Evolutionary conservation across 306 rosid genomes (phyloP).

Genomic region (Dicorynia guianensis): DNA sequence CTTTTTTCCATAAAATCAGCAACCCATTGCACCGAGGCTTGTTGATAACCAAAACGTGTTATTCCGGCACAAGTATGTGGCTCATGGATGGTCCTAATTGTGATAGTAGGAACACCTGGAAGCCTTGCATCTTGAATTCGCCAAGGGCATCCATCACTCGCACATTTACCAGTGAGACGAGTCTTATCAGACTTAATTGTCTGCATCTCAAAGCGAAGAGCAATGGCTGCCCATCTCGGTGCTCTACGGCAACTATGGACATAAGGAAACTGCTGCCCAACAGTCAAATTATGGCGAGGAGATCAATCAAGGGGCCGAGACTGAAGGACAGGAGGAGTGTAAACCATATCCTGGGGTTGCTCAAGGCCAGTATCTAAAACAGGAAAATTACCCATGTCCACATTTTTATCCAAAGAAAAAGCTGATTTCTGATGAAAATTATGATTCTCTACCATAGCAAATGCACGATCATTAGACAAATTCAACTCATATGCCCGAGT

Average conservation of each 20-base stretch:
- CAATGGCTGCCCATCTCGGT: constrained; percentile 84
- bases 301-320: too few species aligned
- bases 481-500: constrained; percentile 42
- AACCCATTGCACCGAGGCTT: constrained; percentile 95
- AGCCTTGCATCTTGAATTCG: constrained; percentile 94
- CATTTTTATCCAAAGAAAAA: constrained; percentile 51
- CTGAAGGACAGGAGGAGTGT: constrained; percentile 32
- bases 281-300: constrained; percentile 66
- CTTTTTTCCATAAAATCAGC: constrained; percentile 83
- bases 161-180: constrained; percentile 88
- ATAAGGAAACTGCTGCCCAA: constrained; percentile 89
- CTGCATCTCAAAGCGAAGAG: constrained; percentile 86
- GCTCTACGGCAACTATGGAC: constrained; percentile 92
- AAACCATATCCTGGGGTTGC: constrained; percentile 36
- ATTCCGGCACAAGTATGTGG: constrained; percentile 83
- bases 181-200: constrained; percentile 92
- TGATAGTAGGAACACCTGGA: constrained; percentile 89
- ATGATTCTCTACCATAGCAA: constrained; percentile 48
- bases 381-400: constrained; percentile 45
- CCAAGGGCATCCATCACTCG: constrained; percentile 94
- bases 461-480: constrained; percentile 50
- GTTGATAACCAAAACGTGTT: constrained; percentile 87
- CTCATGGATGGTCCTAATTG: constrained; percentile 81
- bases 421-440: constrained; percentile 52
- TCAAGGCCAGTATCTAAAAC: constrained; percentile 40